A percentile compares a stretch with the other conserved stretches of the same genome.
Evolutionary conservation across 1,284 basidiomycete species (phyloP).

Genomic region (Puccinia novopanici): DNA sequence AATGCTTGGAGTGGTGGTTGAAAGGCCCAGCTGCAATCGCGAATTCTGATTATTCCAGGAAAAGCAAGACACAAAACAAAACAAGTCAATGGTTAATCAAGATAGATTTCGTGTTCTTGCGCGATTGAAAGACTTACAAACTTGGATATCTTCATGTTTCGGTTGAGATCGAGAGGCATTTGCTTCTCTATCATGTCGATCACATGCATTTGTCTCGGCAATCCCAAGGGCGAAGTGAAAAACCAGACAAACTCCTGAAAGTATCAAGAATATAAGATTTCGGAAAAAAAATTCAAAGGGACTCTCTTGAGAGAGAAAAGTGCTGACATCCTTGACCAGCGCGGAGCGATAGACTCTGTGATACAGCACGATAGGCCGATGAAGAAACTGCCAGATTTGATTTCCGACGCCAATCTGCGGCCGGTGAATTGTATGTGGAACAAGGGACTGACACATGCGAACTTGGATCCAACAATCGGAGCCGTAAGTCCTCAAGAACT

Average conservation of each 20-base stretch:
- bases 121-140: conserved; percentile 20
- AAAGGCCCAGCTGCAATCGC: conserved; percentile 40
- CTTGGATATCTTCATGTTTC: conserved; percentile 32
- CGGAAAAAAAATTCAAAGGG: background rate
- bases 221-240: conserved; percentile 25
- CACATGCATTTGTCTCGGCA: background rate
- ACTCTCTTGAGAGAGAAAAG: background rate
- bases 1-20: conserved; percentile 14
- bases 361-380: conserved; percentile 11
- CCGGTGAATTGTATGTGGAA: background rate
- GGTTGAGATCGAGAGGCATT: conserved; percentile 30
- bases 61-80: background rate
- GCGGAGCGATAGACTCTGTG: conserved; percentile 25
- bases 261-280: background rate
- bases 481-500: conserved; percentile 27
- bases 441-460: background rate
- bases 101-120: background rate
- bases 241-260: conserved; percentile 31
- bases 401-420: conserved; percentile 12
- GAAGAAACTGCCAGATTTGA: conserved; percentile 33
- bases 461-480: conserved; percentile 44
- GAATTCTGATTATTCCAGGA: conserved; percentile 25
- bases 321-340: conserved; percentile 39
- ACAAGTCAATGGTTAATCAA: background rate
- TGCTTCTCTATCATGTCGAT: conserved; percentile 29